Conservation (phyloP, 768 basidiomycete genomes). For the Chlorophyllum brunneum region DNA sequence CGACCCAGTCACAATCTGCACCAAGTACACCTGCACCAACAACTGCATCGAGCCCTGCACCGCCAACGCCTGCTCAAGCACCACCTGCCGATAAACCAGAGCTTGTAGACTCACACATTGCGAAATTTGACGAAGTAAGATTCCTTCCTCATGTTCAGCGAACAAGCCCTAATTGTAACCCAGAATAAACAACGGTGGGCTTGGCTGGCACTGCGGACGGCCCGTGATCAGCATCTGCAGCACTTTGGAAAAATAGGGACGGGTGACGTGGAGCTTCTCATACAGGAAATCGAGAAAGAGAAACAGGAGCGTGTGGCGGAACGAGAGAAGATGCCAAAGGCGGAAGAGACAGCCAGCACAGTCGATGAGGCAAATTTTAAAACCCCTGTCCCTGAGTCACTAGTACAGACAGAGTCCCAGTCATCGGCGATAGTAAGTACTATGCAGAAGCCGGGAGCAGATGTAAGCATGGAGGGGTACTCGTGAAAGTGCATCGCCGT, state of each 20-base stretch:
- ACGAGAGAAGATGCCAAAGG: slow-evolving; percentile 33
- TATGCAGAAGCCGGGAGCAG: slow-evolving; percentile 34
- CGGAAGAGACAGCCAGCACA: slow-evolving; percentile 30
- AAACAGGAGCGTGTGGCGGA: slow-evolving; percentile 22
- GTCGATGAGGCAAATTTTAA: slow-evolving; percentile 31
- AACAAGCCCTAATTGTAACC: slow-evolving; percentile 7
- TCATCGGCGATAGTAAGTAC: slow-evolving; percentile 14
- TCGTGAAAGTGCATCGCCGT: slow-evolving; percentile 12
- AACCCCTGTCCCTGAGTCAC: slow-evolving; percentile 22
- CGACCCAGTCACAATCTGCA: slow-evolving; percentile 26
- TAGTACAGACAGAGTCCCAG: slow-evolving; percentile 20
- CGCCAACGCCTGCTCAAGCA: slow-evolving; percentile 22
- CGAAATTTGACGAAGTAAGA: slow-evolving; percentile 60
- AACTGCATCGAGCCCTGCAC: slow-evolving; percentile 26
- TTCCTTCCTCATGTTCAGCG: slow-evolving; percentile 2
- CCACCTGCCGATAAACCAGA: slow-evolving; percentile 18
- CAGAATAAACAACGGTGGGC: slow-evolving; percentile 76
- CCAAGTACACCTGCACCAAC: slow-evolving; percentile 23
- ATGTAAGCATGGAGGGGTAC: slow-evolving; percentile 49
- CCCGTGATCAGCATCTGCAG: slow-evolving; percentile 68
- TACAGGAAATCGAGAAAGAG: slow-evolving; percentile 47
- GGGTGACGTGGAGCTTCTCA: slow-evolving; percentile 61
- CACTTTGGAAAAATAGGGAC: slow-evolving; percentile 82
- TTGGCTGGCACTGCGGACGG: slow-evolving; percentile 78
- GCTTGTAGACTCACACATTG: slow-evolving; percentile 45